Percentiles rank a stretch among this genome's conserved stretches.
Evolutionary conservation across 1,284 basidiomycete genomes (phyloP).

Genomic region (Ganoderma meredithae): DNA sequence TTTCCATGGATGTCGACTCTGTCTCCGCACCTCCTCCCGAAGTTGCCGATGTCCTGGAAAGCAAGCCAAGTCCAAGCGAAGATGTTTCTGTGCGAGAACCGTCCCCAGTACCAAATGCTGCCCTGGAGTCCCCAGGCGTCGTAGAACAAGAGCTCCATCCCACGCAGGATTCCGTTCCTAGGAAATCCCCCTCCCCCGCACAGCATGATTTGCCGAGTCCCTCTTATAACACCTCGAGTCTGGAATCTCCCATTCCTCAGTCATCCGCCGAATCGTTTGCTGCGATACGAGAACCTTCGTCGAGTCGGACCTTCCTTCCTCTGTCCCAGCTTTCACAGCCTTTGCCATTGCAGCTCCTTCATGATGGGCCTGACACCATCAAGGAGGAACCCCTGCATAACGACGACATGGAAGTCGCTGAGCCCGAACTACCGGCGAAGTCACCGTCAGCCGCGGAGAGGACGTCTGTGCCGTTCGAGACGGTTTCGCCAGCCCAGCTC

Average conservation of each 20-base stretch:
- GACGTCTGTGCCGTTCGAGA: conserved; percentile 7
- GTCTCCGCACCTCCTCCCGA: conserved; percentile 2
- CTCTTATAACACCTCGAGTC: conserved; percentile 7
- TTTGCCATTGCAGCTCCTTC: not conserved
- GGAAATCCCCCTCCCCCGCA: conserved; percentile 8
- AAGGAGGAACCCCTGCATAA: conserved; percentile 30
- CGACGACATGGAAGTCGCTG: conserved; percentile 25
- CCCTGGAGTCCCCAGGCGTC: conserved; percentile 7
- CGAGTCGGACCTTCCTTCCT: conserved; percentile 18
- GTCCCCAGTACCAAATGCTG: conserved; percentile 8
- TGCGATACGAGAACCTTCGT: conserved; percentile 20
- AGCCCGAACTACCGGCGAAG: conserved; percentile 2
- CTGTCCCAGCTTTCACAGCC: conserved; percentile 20
- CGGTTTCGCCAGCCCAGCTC: conserved; percentile 12
- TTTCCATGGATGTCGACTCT: conserved; percentile 32
- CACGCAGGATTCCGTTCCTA: conserved; percentile 8
- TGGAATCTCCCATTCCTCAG: conserved; percentile 19
- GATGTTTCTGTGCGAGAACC: conserved; percentile 18
- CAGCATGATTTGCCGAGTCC: conserved; percentile 5
- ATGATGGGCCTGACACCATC: conserved; percentile 12
- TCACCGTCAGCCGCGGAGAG: conserved; percentile 8
- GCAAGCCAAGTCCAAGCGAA: not conserved
- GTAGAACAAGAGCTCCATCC: conserved; percentile 8
- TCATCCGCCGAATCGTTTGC: conserved; percentile 15
- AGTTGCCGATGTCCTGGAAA: not conserved